Evolutionary conservation across 768 basidiomycete genomes (phyloP), one percentile per base, ranked within the genome.

Genomic region (Rhizopogon vesiculosus): DNA sequence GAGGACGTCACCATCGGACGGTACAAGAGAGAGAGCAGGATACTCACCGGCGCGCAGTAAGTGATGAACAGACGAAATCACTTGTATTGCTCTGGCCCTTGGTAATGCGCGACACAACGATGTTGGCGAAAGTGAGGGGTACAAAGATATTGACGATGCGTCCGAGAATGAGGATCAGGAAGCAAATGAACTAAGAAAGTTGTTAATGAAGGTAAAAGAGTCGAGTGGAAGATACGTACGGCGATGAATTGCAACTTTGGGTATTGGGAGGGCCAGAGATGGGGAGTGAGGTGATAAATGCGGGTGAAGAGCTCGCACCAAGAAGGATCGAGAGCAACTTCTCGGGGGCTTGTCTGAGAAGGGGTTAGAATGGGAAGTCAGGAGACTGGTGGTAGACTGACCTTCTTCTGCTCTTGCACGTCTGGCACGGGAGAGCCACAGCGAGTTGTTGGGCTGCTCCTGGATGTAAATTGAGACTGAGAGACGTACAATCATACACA

Each of bases 251-350:
- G 92, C 4, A 96, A 76, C 55, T 77, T 77, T 33, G 67, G 65
- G 58, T 75, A 81, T 59, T 84, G 87, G 35, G 78, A 77, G 5
- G 93, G 93, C 92, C 93, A 96, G 8, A 96, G 81, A 71, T 89
- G 89, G 1, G 93, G 93, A 13, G 78, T 69, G 42, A 96, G 76
- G 45, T 81, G 81, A 46, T 75, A 73, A 55, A 95, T 72, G 43
- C 92, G 84, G 15, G 67, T 74, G 71, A 80, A 78, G 39, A 91
- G 73, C 66, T 91, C 89, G 19, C 72, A 60, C 87, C 89, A 92
- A 6, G 85, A 79, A 7, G 89, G 85, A 55, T 89, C 85, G 22
- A 81, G 70, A 3, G 76, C 66, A 40, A 84, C 72, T 60, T 86
- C 79, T 48, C 81, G 75, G 68, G 82, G 78, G 18, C 63, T 38